Percentiles rank a stretch among this genome's conserved stretches.
These are phyloP conservation scores for Trametes pubescens DNA, from an alignment of 1,284 basidiomycete species.

Conservation along the genomic window DNA sequence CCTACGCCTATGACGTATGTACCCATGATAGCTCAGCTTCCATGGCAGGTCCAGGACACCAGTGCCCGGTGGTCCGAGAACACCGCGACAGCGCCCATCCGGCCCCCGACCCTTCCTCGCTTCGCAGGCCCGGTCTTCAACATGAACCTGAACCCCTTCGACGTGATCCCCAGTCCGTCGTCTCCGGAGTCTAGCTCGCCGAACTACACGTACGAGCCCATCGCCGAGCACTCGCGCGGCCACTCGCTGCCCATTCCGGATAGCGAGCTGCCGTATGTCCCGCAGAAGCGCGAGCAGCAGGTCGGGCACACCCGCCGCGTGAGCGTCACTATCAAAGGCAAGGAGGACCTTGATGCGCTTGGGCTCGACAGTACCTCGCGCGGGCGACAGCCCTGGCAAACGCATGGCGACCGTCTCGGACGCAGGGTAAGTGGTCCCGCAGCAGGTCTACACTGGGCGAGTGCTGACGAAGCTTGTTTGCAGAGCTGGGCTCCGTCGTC, in stretches of 20 bases:
- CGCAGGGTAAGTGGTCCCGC: slow-evolving; percentile 31
- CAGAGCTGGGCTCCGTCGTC: slow-evolving; percentile 40
- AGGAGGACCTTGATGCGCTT: slow-evolving; percentile 40
- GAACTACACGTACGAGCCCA: slow-evolving; percentile 6
- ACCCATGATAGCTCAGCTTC: slow-evolving; percentile 7
- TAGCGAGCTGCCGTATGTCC: slow-evolving; percentile 40
- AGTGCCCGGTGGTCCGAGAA: slow-evolving; percentile 12
- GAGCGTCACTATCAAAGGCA: slow-evolving; percentile 41
- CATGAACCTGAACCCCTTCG: neutral
- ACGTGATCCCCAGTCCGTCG: neutral
- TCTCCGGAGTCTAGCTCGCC: neutral
- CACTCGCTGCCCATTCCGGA: slow-evolving; percentile 22
- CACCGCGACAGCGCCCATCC: neutral
- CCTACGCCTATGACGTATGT: slow-evolving; percentile 17
- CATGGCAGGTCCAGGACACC: neutral
- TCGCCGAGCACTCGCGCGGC: slow-evolving; percentile 10
- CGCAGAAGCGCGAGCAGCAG: slow-evolving; percentile 33
- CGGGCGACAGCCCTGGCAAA: slow-evolving; percentile 34
- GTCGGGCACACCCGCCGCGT: slow-evolving; percentile 40
- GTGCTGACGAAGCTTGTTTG: neutral
- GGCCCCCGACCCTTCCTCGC: neutral
- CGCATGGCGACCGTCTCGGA: slow-evolving; percentile 30
- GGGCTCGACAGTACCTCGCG: slow-evolving; percentile 29
- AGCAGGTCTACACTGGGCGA: neutral
- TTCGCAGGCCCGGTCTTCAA: neutral